A percentile compares a stretch with the other conserved stretches of the same genome.
These are phyloP conservation scores for Tetradesmus obliquus DNA, from an alignment of 139 green algal genomes.

Conservation along the genomic window DNA sequence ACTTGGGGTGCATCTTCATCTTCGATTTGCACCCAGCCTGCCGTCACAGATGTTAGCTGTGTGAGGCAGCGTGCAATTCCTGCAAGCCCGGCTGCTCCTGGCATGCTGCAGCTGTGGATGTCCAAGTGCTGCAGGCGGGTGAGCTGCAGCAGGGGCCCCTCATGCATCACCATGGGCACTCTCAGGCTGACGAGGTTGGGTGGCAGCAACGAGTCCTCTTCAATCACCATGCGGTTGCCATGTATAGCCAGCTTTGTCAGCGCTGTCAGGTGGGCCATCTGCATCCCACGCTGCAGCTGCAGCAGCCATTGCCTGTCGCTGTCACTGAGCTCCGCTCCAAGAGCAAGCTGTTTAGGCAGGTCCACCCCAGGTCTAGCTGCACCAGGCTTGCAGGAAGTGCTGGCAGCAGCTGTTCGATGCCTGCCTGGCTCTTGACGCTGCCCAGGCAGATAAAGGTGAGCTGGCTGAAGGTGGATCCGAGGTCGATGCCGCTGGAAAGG, in stretches of 20 bases:
- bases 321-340: too few species aligned
- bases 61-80: neutral
- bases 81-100: neutral
- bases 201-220: neutral
- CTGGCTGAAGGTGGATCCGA: neutral
- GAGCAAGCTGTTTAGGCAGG: too few species aligned
- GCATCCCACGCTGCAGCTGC: neutral
- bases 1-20: neutral
- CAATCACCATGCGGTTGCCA: neutral
- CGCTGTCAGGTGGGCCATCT: neutral
- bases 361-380: neutral
- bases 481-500: neutral
- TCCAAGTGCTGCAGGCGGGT: neutral
- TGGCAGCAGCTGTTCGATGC: neutral
- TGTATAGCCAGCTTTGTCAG: neutral
- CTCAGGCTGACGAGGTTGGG: neutral
- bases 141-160: neutral
- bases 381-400: neutral
- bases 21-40: neutral
- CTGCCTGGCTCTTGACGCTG: neutral
- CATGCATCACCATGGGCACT: neutral
- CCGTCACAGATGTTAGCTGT: neutral
- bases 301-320: neutral
- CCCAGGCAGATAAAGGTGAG: neutral
- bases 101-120: neutral